Conservation (phyloP, 495 filamentous ascomycete species). For the Neurospora tetraspora region DNA sequence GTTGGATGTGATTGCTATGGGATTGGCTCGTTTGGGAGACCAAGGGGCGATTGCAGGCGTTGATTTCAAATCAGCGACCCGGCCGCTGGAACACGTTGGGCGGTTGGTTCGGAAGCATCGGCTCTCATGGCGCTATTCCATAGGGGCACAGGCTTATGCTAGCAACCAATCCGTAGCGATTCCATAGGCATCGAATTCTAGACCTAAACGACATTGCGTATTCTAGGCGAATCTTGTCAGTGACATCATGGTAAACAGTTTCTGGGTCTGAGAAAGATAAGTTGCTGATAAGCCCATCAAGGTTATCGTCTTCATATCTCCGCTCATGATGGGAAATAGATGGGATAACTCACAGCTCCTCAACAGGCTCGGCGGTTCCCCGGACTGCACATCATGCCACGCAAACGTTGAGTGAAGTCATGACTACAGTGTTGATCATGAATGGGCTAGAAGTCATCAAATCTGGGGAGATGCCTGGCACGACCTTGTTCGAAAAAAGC, state of each 20-base stretch:
- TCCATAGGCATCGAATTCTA: not conserved
- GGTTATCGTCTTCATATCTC: not conserved
- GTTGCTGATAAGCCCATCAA: not conserved
- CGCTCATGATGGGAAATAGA: not conserved
- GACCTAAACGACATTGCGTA: not conserved
- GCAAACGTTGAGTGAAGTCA: not conserved
- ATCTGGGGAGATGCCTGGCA: not conserved
- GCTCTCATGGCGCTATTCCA: not conserved
- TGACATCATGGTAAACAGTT: not conserved
- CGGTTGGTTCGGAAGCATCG: not conserved
- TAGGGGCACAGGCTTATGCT: not conserved
- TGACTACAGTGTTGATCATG: not conserved
- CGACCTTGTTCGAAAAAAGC: not conserved
- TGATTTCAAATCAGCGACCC: not conserved
- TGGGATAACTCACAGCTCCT: not conserved
- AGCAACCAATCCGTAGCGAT: not conserved
- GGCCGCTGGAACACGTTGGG: too few species aligned
- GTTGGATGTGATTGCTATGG: not conserved
- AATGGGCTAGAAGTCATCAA: not conserved
- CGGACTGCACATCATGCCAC: not conserved
- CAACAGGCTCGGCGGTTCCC: not conserved
- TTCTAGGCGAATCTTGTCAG: not conserved
- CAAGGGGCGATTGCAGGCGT: not conserved
- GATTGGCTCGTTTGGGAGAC: not conserved
- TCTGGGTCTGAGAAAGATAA: not conserved